phyloP scores from a whole-genome alignment of 1,139 yeast species.

The Saccharomycopsis crataegensis region DNA sequence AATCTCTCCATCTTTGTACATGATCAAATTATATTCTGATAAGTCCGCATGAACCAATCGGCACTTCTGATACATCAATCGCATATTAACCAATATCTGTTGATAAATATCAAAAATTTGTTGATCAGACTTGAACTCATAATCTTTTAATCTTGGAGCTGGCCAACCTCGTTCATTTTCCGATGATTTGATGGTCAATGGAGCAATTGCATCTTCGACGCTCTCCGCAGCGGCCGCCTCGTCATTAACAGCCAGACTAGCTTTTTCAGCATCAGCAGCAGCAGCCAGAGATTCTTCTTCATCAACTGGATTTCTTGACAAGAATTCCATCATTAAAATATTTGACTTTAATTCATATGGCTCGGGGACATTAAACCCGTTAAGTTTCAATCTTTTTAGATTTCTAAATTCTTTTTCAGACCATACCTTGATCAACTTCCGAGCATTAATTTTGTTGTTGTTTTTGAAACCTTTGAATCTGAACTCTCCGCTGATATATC shows the following conservation, averaged over 20 bases:
- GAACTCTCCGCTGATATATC: slow-evolving; percentile 95
- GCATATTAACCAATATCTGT: slow-evolving; percentile 76
- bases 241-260: slow-evolving; percentile 20
- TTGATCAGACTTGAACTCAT: slow-evolving; percentile 56
- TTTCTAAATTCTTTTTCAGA: slow-evolving; percentile 97
- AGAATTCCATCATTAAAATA: slow-evolving; percentile 90
- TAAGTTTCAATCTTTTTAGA: slow-evolving; percentile 66
- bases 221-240: not conserved
- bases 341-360: slow-evolving; percentile 85
- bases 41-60: slow-evolving; percentile 93
- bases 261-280: not conserved
- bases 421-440: slow-evolving; percentile 98
- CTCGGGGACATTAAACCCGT: slow-evolving; percentile 87
- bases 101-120: slow-evolving; percentile 65
- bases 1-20: slow-evolving; percentile 65
- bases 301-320: slow-evolving; percentile 26
- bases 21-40: slow-evolving; percentile 88
- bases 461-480: slow-evolving; percentile 79
- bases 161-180: slow-evolving; percentile 51
- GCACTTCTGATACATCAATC: slow-evolving; percentile 82
- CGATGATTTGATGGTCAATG: not conserved
- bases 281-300: not conserved
- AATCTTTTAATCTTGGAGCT: slow-evolving; percentile 81
- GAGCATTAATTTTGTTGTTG: slow-evolving; percentile 72
- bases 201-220: slow-evolving; percentile 8